Evolutionary conservation across 345 rosid genomes (phyloP).

Genomic region (Mercurialis annua): DNA sequence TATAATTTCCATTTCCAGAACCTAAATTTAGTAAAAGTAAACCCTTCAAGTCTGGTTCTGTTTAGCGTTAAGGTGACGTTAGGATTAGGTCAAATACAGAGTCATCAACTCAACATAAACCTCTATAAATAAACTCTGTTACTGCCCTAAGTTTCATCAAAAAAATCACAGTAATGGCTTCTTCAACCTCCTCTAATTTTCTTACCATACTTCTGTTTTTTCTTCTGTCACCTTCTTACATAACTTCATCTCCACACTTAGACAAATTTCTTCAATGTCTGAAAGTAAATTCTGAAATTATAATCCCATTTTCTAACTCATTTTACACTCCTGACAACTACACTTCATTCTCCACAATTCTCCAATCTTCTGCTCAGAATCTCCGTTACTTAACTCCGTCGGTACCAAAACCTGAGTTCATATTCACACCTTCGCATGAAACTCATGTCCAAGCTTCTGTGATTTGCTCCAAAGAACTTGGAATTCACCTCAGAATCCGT

Average conservation of each 20-base stretch:
- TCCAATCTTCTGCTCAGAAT: constrained; percentile 27
- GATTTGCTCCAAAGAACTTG: constrained; percentile 18
- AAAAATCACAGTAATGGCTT: constrained; percentile 22
- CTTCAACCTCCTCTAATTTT: neutral
- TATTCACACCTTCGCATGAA: constrained; percentile 29
- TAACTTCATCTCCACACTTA: neutral
- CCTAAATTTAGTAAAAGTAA: no score
- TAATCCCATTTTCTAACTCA: constrained; percentile 23
- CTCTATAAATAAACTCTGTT: constrained; percentile 12
- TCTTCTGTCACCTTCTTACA: constrained; percentile 5
- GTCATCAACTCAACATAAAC: constrained; percentile 12
- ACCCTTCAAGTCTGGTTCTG: neutral
- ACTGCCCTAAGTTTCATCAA: neutral
- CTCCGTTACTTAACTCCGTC: constrained; percentile 26
- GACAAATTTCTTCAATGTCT: constrained; percentile 27
- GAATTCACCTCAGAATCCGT: constrained; percentile 21
- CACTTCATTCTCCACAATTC: constrained; percentile 14
- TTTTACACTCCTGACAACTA: constrained; percentile 24
- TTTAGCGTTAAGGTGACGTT: constrained; percentile 22
- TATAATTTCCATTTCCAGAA: neutral
- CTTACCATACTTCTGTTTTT: constrained; percentile 24
- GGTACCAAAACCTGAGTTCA: constrained; percentile 24
- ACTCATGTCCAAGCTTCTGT: constrained; percentile 30
- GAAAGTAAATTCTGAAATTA: neutral
- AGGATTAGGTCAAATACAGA: constrained; percentile 17